A percentile compares a stretch with the other conserved stretches of the same genome.
Conservation (phyloP, 805 yeast species). For the Candida loeiensis region DNA sequence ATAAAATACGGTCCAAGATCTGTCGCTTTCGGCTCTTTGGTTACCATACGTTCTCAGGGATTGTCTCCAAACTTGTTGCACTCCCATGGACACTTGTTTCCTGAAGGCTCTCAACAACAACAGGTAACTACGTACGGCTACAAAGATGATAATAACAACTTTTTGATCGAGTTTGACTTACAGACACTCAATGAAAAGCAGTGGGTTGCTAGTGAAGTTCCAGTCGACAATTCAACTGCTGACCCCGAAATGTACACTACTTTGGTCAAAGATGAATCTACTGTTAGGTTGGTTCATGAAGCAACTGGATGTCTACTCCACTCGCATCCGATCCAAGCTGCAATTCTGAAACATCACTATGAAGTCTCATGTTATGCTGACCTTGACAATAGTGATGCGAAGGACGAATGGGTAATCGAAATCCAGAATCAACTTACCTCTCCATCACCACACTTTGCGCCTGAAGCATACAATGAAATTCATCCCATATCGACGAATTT, state of each 20-base stretch:
- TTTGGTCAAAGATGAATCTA: slow-evolving; percentile 56
- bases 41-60: slow-evolving; percentile 69
- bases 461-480: slow-evolving; percentile 48
- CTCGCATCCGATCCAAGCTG: slow-evolving; percentile 77
- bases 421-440: slow-evolving; percentile 58
- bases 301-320: slow-evolving; percentile 73
- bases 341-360: slow-evolving; percentile 58
- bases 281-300: slow-evolving; percentile 69
- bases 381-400: slow-evolving; percentile 63
- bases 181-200: slow-evolving; percentile 28
- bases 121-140: slow-evolving; percentile 91
- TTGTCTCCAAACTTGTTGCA: slow-evolving; percentile 74
- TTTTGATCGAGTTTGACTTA: slow-evolving; percentile 77
- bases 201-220: slow-evolving; percentile 30
- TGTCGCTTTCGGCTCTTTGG: slow-evolving; percentile 56
- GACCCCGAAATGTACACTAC: slow-evolving; percentile 20
- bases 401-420: slow-evolving; percentile 91
- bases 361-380: slow-evolving; percentile 91
- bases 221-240: slow-evolving; percentile 15
- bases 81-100: slow-evolving; percentile 82
- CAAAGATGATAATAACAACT: slow-evolving; percentile 95
- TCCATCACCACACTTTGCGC: slow-evolving; percentile 37
- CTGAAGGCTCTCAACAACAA: slow-evolving; percentile 90
- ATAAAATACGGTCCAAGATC: slow-evolving; percentile 66
- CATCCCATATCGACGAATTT: slow-evolving; percentile 79